Base-by-base conservation (phyloP, 2,329 filamentous ascomycete species). In the Botrytis porri region DNA sequence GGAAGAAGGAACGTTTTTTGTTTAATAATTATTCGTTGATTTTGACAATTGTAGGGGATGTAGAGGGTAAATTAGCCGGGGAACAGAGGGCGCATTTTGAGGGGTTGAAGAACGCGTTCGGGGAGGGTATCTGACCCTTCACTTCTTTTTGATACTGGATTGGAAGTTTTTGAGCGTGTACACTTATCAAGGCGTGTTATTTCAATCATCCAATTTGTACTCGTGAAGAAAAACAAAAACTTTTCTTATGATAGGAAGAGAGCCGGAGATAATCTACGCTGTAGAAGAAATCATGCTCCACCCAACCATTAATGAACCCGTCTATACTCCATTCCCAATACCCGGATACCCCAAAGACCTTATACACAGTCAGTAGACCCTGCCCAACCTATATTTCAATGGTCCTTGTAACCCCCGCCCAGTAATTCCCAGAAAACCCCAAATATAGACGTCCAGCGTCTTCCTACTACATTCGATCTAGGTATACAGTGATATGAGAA, bases 11-110 rank as follows among this genome's bases (percentile, higher is more conserved):
- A 77, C 86, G 96, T 62, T 98, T 98, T 80, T 82, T 99, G 79
- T 96, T 93, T 80, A 99, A 98, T 81, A 99, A 99, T 82, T 98
- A 97, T 82, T 97, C 93, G 71, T 85, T 99, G 76, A 88, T 99
- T n/a, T 86, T 94, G 78, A 98, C 96, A 18, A 98, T 99, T 75
- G 92, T 99, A 76, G 89, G 92, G 79, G 92, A 95, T 78, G 87
- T 89, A 7, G 86, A 87, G 18, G 93, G 93, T 6, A 93, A 93
- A 81, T 81, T 95, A 79, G 89, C 92, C 1, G 84, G 85, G 37
- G 94, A 97, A 79, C 90, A 95, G 81, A 90, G 91, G 82, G 86
- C 85, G 77, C 88, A 94, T 82, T 95, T 96, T 81, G 91, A 92
- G 80, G 85, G 85, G 71, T 81, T 94, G 77, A 92, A 90, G 82